Evolutionary conservation across 2,329 filamentous ascomycete genomes (phyloP).

Genomic region (Fusarium albidum): DNA sequence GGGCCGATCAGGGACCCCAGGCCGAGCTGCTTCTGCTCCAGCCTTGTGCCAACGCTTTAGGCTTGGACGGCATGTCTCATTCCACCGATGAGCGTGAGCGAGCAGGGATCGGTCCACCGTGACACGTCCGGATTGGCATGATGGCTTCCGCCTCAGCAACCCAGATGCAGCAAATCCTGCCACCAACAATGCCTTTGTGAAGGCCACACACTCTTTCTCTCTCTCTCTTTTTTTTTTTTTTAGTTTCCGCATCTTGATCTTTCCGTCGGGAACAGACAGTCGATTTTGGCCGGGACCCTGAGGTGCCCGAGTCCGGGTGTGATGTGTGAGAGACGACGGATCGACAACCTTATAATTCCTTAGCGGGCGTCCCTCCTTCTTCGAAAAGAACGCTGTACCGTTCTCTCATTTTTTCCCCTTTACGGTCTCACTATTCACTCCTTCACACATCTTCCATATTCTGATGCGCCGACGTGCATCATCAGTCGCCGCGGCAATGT

Average conservation of each 20-base stretch:
- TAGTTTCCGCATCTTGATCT: not conserved
- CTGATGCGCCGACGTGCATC: constrained; percentile 1
- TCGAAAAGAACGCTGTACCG: too few species aligned
- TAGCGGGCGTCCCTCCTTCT: not conserved
- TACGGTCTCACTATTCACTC: constrained; percentile 4
- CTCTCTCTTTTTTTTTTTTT: too few species aligned
- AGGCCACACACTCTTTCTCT: too few species aligned
- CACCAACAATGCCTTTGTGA: constrained; percentile 24
- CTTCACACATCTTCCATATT: constrained; percentile 1
- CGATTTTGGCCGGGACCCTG: not conserved
- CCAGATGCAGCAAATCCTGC: constrained; percentile 13
- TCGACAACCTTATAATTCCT: constrained; percentile 23
- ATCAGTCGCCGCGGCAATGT: constrained; percentile 2
- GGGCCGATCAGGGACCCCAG: not conserved
- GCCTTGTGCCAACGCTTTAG: not conserved
- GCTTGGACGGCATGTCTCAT: not conserved
- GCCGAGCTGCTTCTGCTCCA: not conserved
- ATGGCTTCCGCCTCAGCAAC: constrained; percentile 31
- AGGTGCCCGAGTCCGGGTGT: constrained; percentile 22
- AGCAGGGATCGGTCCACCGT: too few species aligned
- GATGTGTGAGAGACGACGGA: not conserved
- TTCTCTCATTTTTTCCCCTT: not conserved
- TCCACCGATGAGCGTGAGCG: too few species aligned
- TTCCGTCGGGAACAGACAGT: not conserved
- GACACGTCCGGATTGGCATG: constrained; percentile 9